Evolutionary conservation across 1,139 yeast genomes (phyloP), one percentile per base, ranked within the genome.

Genomic region (Candida sanyaensis): DNA sequence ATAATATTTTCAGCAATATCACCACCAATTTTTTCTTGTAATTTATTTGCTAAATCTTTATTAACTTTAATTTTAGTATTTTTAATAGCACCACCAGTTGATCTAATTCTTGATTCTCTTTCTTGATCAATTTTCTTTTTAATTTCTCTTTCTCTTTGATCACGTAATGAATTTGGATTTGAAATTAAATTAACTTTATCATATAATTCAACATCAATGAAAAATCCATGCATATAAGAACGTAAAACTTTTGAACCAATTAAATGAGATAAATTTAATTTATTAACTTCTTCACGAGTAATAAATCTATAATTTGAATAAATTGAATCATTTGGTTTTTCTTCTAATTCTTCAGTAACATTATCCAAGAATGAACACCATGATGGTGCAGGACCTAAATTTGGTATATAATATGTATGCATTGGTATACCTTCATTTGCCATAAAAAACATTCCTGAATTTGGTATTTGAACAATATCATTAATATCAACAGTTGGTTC

Each of bases 281-380:
- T 88, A 51, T 73, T 75, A 48, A 92, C 95, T 65, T 95, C 98
- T 58, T 88, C 95, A 64, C 89, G 81, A 11, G 97, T 90, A 55
- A 95, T 91, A 64, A 93, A 93, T 71, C 96, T 87, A 80, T 87
- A 93, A 68, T 95, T 93, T 48, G 96, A 93, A 73, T 93, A 93
- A 37, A 93, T 95, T 2, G 93, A 75, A 54, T 89, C 93, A 21
- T 88, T 77, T 42, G 97, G 97, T 63, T 86, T 89, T 68, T 93
- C 98, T 71, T 93, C 99, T 68, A 95, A 79, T 66, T 93, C 99
- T 74, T 93, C 99, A 6, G 99, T 93, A 50, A 93, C 84, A 63
- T 86, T 89, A 65, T 93, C 99, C 74, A 93, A 78, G 89, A 91
- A 91, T 21, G 97, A 88, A 68, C 97, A 92, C 99, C 99, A 93